Percentiles rank a stretch among this genome's conserved stretches.
These are phyloP conservation scores for Blastobotrys niveus DNA, from an alignment of 1,139 yeast genomes.

Conservation along the genomic window DNA sequence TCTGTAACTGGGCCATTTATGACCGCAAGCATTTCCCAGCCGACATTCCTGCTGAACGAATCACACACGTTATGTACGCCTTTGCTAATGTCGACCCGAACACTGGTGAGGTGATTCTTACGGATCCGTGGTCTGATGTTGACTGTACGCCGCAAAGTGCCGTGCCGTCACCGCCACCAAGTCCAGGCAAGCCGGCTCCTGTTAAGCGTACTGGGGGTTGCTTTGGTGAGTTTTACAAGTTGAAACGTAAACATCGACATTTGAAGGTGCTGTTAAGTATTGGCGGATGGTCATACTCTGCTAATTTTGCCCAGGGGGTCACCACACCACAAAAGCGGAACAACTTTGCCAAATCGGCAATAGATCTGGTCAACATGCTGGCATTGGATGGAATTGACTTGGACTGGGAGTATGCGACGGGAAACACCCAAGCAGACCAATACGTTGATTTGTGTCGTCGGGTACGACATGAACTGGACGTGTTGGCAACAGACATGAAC, in stretches of 20 bases:
- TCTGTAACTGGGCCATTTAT: constrained; percentile 65
- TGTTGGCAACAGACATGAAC: constrained; percentile 31
- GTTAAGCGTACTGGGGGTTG: constrained; percentile 39
- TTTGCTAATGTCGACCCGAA: constrained; percentile 54
- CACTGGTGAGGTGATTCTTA: constrained; percentile 49
- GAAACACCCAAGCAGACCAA: constrained; percentile 41
- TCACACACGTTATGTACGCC: constrained; percentile 74
- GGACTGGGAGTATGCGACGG: constrained; percentile 88
- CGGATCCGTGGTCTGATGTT: constrained; percentile 67
- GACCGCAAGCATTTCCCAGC: constrained; percentile 54
- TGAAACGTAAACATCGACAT: constrained; percentile 46
- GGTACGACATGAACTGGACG: constrained; percentile 42
- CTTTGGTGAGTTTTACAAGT: constrained; percentile 49
- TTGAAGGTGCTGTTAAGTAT: constrained; percentile 64
- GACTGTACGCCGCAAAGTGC: constrained; percentile 22
- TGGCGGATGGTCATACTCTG: constrained; percentile 81
- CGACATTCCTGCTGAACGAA: constrained; percentile 52
- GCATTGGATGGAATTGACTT: constrained; percentile 88
- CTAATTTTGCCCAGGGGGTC: constrained; percentile 46
- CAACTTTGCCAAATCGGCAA: constrained; percentile 48
- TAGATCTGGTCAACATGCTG: constrained; percentile 44
- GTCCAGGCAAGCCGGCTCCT: constrained; percentile 16
- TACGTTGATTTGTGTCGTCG: constrained; percentile 43
- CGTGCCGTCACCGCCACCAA: constrained; percentile 14
- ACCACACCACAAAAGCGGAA: constrained; percentile 36